Base-by-base conservation (phyloP, 208 protist species). In the Strigomonas galati region DNA sequence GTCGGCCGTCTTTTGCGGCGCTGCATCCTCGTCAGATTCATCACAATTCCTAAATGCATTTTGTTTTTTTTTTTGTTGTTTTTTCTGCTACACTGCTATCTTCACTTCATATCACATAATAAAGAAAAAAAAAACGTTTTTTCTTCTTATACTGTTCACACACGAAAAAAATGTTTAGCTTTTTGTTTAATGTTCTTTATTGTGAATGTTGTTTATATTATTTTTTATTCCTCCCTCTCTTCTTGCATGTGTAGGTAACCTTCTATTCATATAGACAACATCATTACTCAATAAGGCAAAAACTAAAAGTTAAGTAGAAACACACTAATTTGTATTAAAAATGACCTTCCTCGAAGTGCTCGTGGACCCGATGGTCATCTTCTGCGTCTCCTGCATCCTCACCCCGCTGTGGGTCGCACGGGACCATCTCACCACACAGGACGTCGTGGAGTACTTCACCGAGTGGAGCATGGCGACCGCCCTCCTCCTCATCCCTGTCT, bases 301-400 rank as follows among this genome's bases (percentile, higher is more conserved):
- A 40, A 40, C 4, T 10, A 40, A 40, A 40, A 4, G 10, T 14
- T 14, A 40, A 40, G 35, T 40, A 40, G 9, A 17, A 6, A 44
- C 37, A 17, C 9, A 15, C 15, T 21, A 4, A 21, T 24, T n/a
- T 3, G 31, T 10, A 35, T 6, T n/a, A 12, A 7, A 2, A 27
- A 26, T 40, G 17, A 77, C 76, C 75, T 72, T 79, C 15, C 43
- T 87, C 19, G 79, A 87, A 56, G 61, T 77, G 9, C 64, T 87
- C 28, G 62, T 88, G 0, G 85, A 92, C 46, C 82, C 85, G n/a
- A 79, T 76, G 63, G 72, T 81, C 17, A n/a, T 86, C 12, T 92
- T 92, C 61, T 89, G 80, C 61, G 54, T 78, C 24, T 49, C 53
- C 10, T 89, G 85, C 69, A 71, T 88, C 46, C 24, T 75, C 5